Base-by-base conservation (phyloP, 1,284 basidiomycete genomes). In the Mycena sp. region DNA sequence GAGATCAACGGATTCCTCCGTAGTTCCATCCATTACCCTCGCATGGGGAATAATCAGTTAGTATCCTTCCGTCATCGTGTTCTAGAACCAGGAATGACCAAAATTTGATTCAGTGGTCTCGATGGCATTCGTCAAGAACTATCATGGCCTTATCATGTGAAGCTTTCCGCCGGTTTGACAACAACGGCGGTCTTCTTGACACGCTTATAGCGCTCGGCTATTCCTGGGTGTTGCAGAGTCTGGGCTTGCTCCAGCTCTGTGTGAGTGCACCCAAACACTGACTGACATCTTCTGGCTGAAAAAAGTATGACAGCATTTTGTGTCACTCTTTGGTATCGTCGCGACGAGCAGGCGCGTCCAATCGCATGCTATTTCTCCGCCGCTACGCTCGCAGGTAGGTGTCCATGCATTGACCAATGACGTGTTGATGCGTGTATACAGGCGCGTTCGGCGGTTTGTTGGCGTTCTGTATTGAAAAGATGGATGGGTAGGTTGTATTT, bases 21-120 rank as follows among this genome's bases (percentile, higher is more conserved):
- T 17, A 81, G 80, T 81, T 55, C 75, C 80, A 14, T 44, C 64
- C 4, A 77, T 80, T 26, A 81, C 81, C 76, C 44, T 81, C 1
- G 72, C 72, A 16, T 81, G 80, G 79, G 79, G 80, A 56, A 53
- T 81, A 25, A 70, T 81, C 44, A 80, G 71, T 73, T 25, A 53
- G 70, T 66, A n/a, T 19, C 32, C 23, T 48, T 6, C 25, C 9
- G 23, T 28, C 12, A 14, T 23, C 26, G 28, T 6, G 35, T 11
- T 21, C 21, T 7, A 1, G 17, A 7, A 21, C 23, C 7, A 28
- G 16, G 4, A 17, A 45, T 41, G 11, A 21, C 40, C n/a, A n/a
- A 32, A 28, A 32, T 28, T 14, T 2, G n/a, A 29, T 21, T 30
- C 32, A 73, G 72, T 73, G 73, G 58, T 71, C 11, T 68, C 61